Evolutionary conservation across 2,329 filamentous ascomycete genomes (phyloP).

Genomic region (Aspergillus jensenii): DNA sequence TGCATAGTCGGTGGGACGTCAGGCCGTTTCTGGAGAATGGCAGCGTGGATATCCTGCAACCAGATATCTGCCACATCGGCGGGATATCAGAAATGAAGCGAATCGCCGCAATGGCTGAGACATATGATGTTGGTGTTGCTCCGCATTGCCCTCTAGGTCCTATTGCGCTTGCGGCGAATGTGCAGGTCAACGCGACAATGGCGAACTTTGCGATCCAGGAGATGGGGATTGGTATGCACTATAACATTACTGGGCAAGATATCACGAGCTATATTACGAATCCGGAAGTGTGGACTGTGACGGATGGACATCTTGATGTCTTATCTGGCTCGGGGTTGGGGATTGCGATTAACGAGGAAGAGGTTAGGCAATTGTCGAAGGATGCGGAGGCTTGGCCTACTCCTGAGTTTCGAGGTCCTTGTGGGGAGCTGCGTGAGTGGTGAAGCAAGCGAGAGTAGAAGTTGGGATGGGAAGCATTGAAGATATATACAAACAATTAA

Average conservation of each 20-base stretch:
- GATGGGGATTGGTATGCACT: slow-evolving; percentile 78
- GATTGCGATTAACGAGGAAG: slow-evolving; percentile 70
- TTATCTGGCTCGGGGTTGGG: slow-evolving; percentile 63
- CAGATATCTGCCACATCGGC: slow-evolving; percentile 70
- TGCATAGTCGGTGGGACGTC: slow-evolving; percentile 72
- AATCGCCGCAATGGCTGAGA: slow-evolving; percentile 70
- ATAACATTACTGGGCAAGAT: slow-evolving; percentile 63
- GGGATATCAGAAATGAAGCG: slow-evolving; percentile 70
- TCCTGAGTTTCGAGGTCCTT: slow-evolving; percentile 67
- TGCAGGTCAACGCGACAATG: slow-evolving; percentile 63
- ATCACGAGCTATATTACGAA: slow-evolving; percentile 66
- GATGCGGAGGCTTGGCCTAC: slow-evolving; percentile 64
- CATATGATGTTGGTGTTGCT: slow-evolving; percentile 71
- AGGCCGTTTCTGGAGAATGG: slow-evolving; percentile 68
- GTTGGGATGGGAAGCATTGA: too few species aligned
- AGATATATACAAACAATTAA: too few species aligned
- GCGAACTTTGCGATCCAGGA: slow-evolving; percentile 73
- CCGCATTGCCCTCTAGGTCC: slow-evolving; percentile 74
- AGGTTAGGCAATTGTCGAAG: slow-evolving; percentile 59
- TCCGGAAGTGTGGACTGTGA: slow-evolving; percentile 63
- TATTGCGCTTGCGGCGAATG: slow-evolving; percentile 68
- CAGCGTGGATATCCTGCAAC: slow-evolving; percentile 70
- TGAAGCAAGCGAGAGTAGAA: slow-evolving; percentile 28
- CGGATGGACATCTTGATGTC: slow-evolving; percentile 64
- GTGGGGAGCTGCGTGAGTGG: slow-evolving; percentile 68